Percentiles rank a stretch among this genome's conserved stretches.
phyloP scores from a whole-genome alignment of 208 protist genomes.

The Novymonas esmeraldas region DNA sequence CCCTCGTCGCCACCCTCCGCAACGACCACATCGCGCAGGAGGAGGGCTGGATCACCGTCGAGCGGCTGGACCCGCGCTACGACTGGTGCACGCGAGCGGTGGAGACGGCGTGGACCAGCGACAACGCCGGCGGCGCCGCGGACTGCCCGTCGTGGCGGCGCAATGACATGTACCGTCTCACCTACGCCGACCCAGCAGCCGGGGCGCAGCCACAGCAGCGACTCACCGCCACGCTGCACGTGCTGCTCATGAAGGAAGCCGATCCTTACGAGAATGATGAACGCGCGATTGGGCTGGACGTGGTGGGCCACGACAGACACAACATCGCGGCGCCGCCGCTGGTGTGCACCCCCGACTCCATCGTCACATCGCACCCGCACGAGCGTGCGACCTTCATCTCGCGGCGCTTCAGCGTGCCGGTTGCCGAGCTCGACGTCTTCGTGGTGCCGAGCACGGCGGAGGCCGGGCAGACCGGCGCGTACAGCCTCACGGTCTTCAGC shows the following conservation, averaged over 20 bases:
- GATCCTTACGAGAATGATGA: conserved; percentile 79
- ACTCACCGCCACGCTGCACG: conserved; percentile 41
- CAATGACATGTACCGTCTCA: conserved; percentile 72
- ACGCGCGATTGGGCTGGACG: conserved; percentile 69
- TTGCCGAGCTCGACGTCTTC: conserved; percentile 53
- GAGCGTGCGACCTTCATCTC: conserved; percentile 41
- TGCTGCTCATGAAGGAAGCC: conserved; percentile 63
- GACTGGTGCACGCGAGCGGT: conserved; percentile 71
- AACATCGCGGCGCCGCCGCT: conserved; percentile 45
- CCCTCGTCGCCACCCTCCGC: conserved; percentile 51
- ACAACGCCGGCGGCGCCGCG: conserved; percentile 49
- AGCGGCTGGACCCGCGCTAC: conserved; percentile 56
- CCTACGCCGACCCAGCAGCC: conserved; percentile 23
- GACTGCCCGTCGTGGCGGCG: conserved; percentile 62
- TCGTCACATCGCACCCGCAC: conserved; percentile 41
- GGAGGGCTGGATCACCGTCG: conserved; percentile 72
- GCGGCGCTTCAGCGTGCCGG: conserved; percentile 43
- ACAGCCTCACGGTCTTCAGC: conserved; percentile 76
- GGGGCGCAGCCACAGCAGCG: neutral
- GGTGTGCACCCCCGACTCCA: conserved; percentile 42
- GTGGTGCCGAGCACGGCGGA: conserved; percentile 67
- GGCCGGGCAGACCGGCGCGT: conserved; percentile 51
- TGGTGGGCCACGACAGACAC: conserved; percentile 46
- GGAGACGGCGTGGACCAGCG: conserved; percentile 50
- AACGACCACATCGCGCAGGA: conserved; percentile 36